Evolutionary conservation across 2,329 filamentous ascomycete genomes (phyloP).

Genomic region (Lasiodiplodia sp.): DNA sequence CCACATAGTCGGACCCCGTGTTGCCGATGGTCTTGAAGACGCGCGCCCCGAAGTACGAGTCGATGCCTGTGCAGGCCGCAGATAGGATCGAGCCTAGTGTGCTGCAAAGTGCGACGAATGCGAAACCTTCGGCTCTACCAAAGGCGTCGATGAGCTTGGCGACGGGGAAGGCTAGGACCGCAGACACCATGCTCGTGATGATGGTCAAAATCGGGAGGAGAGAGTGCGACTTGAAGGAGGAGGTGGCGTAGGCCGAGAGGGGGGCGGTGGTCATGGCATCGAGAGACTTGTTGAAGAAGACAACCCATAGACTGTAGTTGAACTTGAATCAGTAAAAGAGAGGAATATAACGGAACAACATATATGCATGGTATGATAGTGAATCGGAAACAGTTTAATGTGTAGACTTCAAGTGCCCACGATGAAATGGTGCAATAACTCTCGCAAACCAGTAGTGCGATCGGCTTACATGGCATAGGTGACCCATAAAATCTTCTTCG

Average conservation of each 20-base stretch:
- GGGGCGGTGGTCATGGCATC: neutral
- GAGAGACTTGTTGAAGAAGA: neutral
- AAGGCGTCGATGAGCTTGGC: neutral
- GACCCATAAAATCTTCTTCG: neutral
- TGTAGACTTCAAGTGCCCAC: neutral
- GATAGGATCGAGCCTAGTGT: neutral
- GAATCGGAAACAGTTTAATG: too few relatives aligned
- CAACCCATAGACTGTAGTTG: too few relatives aligned
- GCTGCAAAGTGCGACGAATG: neutral
- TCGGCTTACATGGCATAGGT: neutral
- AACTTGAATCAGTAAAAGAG: too few relatives aligned
- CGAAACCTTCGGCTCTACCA: neutral
- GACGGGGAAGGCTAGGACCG: neutral
- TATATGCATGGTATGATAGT: too few relatives aligned
- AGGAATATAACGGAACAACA: too few relatives aligned
- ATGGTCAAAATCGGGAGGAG: neutral
- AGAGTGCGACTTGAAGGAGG: neutral
- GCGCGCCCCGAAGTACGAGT: neutral
- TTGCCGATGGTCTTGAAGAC: constrained; percentile 2
- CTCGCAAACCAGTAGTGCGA: neutral
- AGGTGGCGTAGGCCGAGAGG: neutral
- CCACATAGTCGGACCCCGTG: constrained; percentile 54
- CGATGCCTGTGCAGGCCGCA: neutral
- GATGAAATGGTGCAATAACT: neutral
- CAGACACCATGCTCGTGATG: neutral